These are phyloP conservation scores for Trametes sanguinea DNA, from an alignment of 768 basidiomycete species.

Conservation along the genomic window DNA sequence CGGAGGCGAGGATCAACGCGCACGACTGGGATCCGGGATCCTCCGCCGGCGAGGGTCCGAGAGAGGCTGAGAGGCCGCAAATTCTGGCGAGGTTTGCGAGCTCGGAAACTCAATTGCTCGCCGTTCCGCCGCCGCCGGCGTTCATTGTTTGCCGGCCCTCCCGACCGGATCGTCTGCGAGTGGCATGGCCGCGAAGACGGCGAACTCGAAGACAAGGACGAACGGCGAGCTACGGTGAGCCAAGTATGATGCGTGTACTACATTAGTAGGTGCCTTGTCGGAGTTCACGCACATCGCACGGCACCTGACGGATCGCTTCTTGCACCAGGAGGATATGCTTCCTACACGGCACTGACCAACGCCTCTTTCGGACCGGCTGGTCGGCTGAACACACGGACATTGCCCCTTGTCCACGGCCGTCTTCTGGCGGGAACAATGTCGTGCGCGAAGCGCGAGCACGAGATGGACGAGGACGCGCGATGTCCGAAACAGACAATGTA, in stretches of 20 bases:
- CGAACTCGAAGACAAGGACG: background rate
- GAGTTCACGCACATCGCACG: background rate
- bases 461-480: background rate
- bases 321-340: too few species aligned
- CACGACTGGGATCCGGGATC: too few species aligned
- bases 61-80: too few species aligned
- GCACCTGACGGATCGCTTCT: too few species aligned
- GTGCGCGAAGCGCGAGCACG: background rate
- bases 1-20: background rate
- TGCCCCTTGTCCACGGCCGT: slow-evolving; percentile 6
- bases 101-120: slow-evolving; percentile 12
- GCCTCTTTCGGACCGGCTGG: too few species aligned
- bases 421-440: slow-evolving; percentile 14
- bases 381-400: background rate
- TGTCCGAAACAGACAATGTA: background rate
- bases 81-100: too few species aligned
- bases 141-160: background rate
- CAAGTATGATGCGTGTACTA: background rate
- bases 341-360: too few species aligned
- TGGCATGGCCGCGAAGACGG: background rate
- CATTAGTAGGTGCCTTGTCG: background rate
- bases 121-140: slow-evolving; percentile 3
- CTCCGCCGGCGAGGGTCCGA: too few species aligned
- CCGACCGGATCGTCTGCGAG: background rate
- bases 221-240: background rate